Evolutionary conservation across 129 eudicot genomes (phyloP).

Genomic region (Heracleum sosnowskyi): DNA sequence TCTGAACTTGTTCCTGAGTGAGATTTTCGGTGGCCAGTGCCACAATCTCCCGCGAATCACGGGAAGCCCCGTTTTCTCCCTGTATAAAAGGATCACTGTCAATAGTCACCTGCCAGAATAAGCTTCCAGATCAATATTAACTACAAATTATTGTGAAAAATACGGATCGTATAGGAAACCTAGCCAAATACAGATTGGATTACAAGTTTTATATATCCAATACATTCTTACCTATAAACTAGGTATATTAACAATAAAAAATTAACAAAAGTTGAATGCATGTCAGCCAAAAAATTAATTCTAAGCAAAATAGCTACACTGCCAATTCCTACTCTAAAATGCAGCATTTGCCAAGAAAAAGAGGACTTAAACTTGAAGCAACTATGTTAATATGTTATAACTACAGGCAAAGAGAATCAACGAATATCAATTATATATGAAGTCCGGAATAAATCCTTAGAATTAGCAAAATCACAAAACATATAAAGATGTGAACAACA

Average conservation of each 20-base stretch:
- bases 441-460: background rate
- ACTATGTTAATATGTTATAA: background rate
- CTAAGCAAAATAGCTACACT: background rate
- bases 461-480: background rate
- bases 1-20: conserved; percentile 51
- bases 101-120: background rate
- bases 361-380: background rate
- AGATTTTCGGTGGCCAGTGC: conserved; percentile 68
- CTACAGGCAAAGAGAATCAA: background rate
- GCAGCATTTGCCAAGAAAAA: background rate
- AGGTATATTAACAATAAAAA: background rate
- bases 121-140: background rate
- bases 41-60: conserved; percentile 91
- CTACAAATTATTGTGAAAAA: background rate
- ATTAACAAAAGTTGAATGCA: background rate
- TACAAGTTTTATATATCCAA: background rate
- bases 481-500: background rate
- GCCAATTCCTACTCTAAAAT: background rate
- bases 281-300: background rate
- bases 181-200: background rate
- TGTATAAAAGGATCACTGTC: conserved; percentile 19
- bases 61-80: conserved; percentile 94
- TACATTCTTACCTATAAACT: too few relatives aligned
- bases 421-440: background rate
- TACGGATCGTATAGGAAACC: background rate